A percentile compares a stretch with the other conserved stretches of the same genome.
phyloP scores from a whole-genome alignment of 2,329 filamentous ascomycete species.

The Pseudofabraea citricarpa region DNA sequence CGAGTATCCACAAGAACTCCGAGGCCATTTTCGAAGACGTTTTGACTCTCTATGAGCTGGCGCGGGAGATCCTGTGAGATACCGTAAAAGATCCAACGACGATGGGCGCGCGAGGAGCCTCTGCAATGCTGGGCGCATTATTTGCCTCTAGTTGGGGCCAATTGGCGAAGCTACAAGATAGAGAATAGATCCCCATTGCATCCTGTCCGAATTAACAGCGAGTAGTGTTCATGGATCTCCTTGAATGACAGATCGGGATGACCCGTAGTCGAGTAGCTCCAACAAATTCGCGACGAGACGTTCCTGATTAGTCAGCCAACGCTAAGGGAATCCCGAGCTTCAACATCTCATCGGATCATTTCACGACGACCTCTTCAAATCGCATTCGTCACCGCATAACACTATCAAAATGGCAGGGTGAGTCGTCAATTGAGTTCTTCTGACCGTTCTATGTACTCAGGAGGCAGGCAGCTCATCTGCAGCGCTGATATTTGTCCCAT shows the following conservation, averaged over 20 bases:
- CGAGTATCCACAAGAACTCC: not conserved
- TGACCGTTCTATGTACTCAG: not conserved
- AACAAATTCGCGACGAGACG: not conserved
- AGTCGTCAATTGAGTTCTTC: conserved; percentile 8
- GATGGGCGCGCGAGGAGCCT: conserved; percentile 25
- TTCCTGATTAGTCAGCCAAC: conserved; percentile 1
- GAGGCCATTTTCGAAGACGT: not conserved
- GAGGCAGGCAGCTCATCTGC: not conserved
- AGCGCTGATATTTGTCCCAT: not conserved
- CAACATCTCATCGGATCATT: conserved; percentile 7
- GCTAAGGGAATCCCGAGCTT: conserved; percentile 1
- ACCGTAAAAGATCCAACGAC: conserved; percentile 20
- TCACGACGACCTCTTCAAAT: conserved; percentile 7
- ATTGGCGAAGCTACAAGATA: conserved; percentile 6
- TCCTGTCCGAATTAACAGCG: conserved; percentile 4
- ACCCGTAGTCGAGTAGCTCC: not conserved
- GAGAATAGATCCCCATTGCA: conserved; percentile 17
- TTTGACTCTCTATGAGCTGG: not conserved
- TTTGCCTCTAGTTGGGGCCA: conserved; percentile 8
- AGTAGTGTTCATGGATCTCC: too few species aligned
- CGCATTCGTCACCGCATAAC: conserved; percentile 6
- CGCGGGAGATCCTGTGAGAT: conserved; percentile 8
- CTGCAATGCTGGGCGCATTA: conserved; percentile 24
- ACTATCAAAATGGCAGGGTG: conserved; percentile 28
- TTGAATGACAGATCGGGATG: too few species aligned